Evolutionary conservation across 1,139 yeast genomes (phyloP).

Genomic region (Saccharomycopsis phalli): DNA sequence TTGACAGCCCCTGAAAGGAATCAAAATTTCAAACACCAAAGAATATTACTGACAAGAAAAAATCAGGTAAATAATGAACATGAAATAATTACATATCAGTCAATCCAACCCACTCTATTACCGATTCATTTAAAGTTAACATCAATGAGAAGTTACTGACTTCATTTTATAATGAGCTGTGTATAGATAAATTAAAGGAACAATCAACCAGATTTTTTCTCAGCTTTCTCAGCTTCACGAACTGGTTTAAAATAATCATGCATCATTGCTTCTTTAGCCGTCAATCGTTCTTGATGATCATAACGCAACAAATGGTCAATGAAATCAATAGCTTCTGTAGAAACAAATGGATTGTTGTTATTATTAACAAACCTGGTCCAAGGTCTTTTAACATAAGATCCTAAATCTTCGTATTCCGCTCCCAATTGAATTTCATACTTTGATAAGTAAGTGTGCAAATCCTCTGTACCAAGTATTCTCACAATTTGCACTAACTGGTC

Average conservation of each 20-base stretch:
- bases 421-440: constrained; percentile 74
- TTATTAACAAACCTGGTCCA: constrained; percentile 78
- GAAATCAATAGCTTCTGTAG: constrained; percentile 69
- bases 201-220: neutral
- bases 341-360: constrained; percentile 61
- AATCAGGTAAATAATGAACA: too few relatives aligned
- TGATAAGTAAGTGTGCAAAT: constrained; percentile 58
- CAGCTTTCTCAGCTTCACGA: constrained; percentile 15
- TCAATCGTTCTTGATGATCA: constrained; percentile 90
- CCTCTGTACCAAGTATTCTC: constrained; percentile 85
- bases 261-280: constrained; percentile 91
- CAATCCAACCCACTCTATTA: too few relatives aligned
- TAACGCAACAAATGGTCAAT: constrained; percentile 76
- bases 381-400: constrained; percentile 75
- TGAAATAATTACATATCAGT: too few relatives aligned
- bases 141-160: too few relatives aligned
- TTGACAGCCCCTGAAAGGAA: too few relatives aligned
- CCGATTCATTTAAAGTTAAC: too few relatives aligned
- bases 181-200: neutral
- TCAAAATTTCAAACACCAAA: too few relatives aligned
- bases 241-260: constrained; percentile 54
- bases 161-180: neutral
- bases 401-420: constrained; percentile 76
- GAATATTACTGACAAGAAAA: too few relatives aligned
- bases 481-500: constrained; percentile 96